These are phyloP conservation scores for Ilex asprella DNA, from an alignment of 257 asterid species.

Conservation along the genomic window DNA sequence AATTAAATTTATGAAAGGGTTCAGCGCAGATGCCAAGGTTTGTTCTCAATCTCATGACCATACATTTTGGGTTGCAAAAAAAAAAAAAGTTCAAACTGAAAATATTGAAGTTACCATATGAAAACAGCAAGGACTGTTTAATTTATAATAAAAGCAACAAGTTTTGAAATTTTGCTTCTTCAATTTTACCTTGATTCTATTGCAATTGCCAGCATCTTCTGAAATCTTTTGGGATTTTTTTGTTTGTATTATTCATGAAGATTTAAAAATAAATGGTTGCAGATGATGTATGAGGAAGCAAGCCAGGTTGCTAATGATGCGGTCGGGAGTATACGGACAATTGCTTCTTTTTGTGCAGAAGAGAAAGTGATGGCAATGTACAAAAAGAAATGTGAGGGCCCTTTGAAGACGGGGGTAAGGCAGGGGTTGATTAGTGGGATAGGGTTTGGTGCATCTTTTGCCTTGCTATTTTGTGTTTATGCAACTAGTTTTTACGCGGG, in stretches of 20 bases:
- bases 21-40: conserved; percentile 62
- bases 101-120: too few relatives aligned
- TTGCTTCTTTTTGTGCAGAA: conserved; percentile 61
- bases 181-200: neutral
- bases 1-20: conserved; percentile 44
- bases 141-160: neutral
- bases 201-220: neutral
- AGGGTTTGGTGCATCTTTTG: conserved; percentile 45
- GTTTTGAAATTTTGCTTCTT: neutral
- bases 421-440: conserved; percentile 49
- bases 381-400: conserved; percentile 46
- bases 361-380: conserved; percentile 50
- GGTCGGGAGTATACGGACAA: conserved; percentile 61
- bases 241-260: neutral
- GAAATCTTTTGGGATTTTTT: neutral
- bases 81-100: too few relatives aligned
- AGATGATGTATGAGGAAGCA: conserved; percentile 69
- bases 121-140: too few relatives aligned
- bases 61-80: too few relatives aligned
- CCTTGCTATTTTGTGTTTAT: conserved; percentile 36
- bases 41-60: neutral
- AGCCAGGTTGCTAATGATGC: conserved; percentile 67
- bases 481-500: conserved; percentile 60
- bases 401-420: conserved; percentile 31
- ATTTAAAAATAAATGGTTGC: conserved; percentile 9